Conservation (phyloP, 257 asterid species). For the Solanum phureja region DNA sequence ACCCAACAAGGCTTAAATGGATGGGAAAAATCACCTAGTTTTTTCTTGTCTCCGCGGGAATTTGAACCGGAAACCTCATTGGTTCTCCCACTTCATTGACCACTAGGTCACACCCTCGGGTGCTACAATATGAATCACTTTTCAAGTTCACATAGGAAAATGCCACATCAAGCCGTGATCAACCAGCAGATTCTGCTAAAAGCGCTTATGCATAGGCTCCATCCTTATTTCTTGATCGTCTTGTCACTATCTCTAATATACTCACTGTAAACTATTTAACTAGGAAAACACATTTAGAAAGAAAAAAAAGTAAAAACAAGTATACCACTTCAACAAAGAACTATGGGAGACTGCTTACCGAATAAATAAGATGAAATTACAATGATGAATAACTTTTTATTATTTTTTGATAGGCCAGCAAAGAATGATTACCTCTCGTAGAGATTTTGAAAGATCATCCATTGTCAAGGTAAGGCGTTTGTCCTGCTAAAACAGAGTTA, state of each 20-base stretch:
- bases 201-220: not conserved
- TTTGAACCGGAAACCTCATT: not conserved
- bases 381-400: not conserved
- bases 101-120: not conserved
- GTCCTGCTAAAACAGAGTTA: constrained; percentile 47
- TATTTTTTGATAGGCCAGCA: not conserved
- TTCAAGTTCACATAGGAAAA: not conserved
- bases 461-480: constrained; percentile 84
- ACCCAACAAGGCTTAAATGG: not conserved
- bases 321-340: not conserved
- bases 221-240: not conserved
- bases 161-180: no score
- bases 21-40: not conserved
- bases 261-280: not conserved
- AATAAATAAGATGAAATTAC: not conserved
- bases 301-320: not conserved
- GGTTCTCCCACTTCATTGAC: not conserved
- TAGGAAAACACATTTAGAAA: not conserved
- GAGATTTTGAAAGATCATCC: constrained; percentile 96
- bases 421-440: constrained; percentile 52
- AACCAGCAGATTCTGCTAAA: not conserved
- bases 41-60: not conserved
- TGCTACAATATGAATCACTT: not conserved
- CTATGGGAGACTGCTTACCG: not conserved
- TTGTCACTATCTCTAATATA: not conserved